Evolutionary conservation across 805 yeast genomes (phyloP).

Genomic region (Candida glaebosa): DNA sequence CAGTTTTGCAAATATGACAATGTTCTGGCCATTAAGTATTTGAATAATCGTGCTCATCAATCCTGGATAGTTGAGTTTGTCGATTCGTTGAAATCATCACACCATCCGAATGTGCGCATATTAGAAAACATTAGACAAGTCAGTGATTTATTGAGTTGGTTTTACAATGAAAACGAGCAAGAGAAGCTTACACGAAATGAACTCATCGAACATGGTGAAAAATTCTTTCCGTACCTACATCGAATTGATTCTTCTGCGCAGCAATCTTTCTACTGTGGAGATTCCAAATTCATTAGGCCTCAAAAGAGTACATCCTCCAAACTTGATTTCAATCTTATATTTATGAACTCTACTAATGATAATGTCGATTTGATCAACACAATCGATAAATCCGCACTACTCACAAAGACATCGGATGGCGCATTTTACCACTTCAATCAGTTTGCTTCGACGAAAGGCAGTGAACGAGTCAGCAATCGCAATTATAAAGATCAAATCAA

Average conservation of each 20-base stretch:
- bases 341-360: not conserved
- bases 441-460: not conserved
- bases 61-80: not conserved
- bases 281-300: not conserved
- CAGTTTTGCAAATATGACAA: not conserved
- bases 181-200: not conserved
- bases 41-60: not conserved
- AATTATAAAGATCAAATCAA: constrained; percentile 27
- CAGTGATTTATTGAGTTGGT: not conserved
- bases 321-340: not conserved
- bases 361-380: not conserved
- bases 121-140: not conserved
- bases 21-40: not conserved
- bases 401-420: not conserved
- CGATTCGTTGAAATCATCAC: not conserved
- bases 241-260: not conserved
- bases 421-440: not conserved
- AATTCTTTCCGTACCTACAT: not conserved
- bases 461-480: constrained; percentile 10
- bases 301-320: not conserved
- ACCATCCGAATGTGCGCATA: not conserved
- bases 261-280: not conserved
- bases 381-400: not conserved
- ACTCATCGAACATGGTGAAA: not conserved
- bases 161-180: not conserved